Base-by-base conservation (phyloP, 2,329 filamentous ascomycete species). In the Xylariaceae sp. region DNA sequence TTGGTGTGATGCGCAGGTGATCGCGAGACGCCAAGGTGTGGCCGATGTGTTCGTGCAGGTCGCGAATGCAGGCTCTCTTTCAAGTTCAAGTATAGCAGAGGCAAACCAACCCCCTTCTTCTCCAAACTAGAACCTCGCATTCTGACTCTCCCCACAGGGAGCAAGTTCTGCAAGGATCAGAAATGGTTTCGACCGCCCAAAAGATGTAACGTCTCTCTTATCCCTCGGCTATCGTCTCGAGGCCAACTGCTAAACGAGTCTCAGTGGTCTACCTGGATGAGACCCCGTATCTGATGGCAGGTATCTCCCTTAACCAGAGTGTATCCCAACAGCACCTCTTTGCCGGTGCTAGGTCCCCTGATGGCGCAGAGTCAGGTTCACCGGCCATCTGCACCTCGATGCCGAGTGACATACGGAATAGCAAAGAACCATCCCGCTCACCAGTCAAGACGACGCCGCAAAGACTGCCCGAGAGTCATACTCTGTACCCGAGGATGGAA, bases 1-100 rank as follows among this genome's bases (percentile, higher is more conserved):
- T 69, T 39, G 56, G 62, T 66, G 50, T 52, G 47, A 56, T 44
- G 57, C 59, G 74, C 50, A 78, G 76, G 76, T 66, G 77, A 79
- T 58, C 73, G 77, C 49, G 63, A 65, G 18, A 68, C 67, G 44
- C 71, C 71, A 17, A 67, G 63, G 60, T 73, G 71, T 56, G 67
- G 68, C 18, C 70, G 71, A 23, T 73, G 71, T 55, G 66, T 67
- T 17, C 66, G 67, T 51, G 69, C 71, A n/a, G 68, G 68, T 51
- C 70, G 69, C 58, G 71, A 72, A 18, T 73, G 71, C 64, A 69
- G 62, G 56, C 60, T 72, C 34, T 67, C 68, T 47, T 72, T 72
- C 66, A 72, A 72, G 53, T 73, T 73, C 66, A 72, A 72, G 57
- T 63, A 67, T 6, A 68, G 67, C 57, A 72, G 67, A 67, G 70